Evolutionary conservation across 2,329 filamentous ascomycete genomes (phyloP), one percentile per base, ranked within the genome.

Genomic region (Diaporthe velutina): DNA sequence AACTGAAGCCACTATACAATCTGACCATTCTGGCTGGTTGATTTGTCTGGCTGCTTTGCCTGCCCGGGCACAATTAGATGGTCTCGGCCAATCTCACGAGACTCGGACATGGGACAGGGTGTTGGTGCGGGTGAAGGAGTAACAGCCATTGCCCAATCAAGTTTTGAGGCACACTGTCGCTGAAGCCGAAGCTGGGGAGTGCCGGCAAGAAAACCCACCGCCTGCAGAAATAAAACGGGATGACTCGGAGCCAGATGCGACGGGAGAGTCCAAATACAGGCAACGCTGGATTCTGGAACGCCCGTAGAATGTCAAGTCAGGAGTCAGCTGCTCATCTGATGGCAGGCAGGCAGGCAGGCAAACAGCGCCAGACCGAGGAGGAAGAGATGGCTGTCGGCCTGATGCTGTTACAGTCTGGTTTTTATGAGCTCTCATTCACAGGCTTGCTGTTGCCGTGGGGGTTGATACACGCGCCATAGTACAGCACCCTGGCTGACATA

Each of bases 81-180:
- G 4, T 40, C 33, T 50, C 48, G 64, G 64, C 64, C 64, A 52
- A 67, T 54, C 33, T 28, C 33, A 38, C 15, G n/a, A 38, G 33
- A 52, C 45, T 28, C 64, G 28, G 64, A 38, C 45, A 67, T 19
- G 45, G 61, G 61, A 67, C 45, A 50, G 61, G 42, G 61, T 67
- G 10, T 12, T 52, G 45, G 19, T 38, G 22, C 52, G 45, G 22
- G 33, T 40, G 25, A 40, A 38, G 64, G 45, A 52, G 64, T 5
- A 13, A 25, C 64, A 35, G 64, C 64, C 45, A 67, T 67, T 67
- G 64, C 50, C 64, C 64, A 68, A 68, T 68, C 64, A 68, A 22
- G 64, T 52, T 13, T 54, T 35, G 33, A 68, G 33, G 48, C 48
- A 10, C 22, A 13, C 2, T 3, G 33, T 54, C 64, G 64, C 45